Base-by-base conservation (phyloP, 805 yeast genomes). In the Metschnikowia matae region DNA sequence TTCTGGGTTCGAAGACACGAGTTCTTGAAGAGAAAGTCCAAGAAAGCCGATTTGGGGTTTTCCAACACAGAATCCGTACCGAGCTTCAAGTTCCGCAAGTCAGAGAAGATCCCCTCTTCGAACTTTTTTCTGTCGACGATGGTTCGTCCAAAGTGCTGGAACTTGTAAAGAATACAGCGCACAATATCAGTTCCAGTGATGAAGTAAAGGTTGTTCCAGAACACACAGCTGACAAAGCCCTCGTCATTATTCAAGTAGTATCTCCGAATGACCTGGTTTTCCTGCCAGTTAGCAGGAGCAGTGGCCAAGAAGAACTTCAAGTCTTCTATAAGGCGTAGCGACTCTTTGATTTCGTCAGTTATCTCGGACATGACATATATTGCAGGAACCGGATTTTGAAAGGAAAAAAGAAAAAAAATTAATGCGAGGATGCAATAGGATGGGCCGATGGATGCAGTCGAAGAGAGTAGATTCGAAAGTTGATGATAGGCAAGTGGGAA, bases 151-250 rank as follows among this genome's bases (percentile, higher is more conserved):
- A 92, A 88, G 58, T 89, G 90, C 59, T 85, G 85, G 71, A 92
- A 87, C 57, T 92, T 82, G 67, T 87, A 94, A 15, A 90, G 86
- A 46, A 92, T 81, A 66, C 96, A 89, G 51, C 96, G 82, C 43
- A 94, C 96, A 51, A 92, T 91, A 72, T 94, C 98, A 0, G 98
- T 92, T 2, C 98, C 98, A 0, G 98, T 92, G 44, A 92, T 80
- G 68, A 87, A 91, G 65, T 86, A 92, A 13, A 91, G 72, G 62
- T 87, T 86, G 61, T 89, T 87, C 97, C 98, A 92, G 58, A 79
- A 85, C 1, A 94, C 89, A 68, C 99, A 92, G 32, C 88, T 81
- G n/a, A 89, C 89, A 57, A 92, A 89, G 2, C 92, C 94, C 65
- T 91, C 97, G 52, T 88, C 95, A 55, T 85, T 87, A 59, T 89